Percentiles rank a stretch among this genome's conserved stretches.
Conservation (phyloP, 306 rosid species). For the Betula pendula region DNA sequence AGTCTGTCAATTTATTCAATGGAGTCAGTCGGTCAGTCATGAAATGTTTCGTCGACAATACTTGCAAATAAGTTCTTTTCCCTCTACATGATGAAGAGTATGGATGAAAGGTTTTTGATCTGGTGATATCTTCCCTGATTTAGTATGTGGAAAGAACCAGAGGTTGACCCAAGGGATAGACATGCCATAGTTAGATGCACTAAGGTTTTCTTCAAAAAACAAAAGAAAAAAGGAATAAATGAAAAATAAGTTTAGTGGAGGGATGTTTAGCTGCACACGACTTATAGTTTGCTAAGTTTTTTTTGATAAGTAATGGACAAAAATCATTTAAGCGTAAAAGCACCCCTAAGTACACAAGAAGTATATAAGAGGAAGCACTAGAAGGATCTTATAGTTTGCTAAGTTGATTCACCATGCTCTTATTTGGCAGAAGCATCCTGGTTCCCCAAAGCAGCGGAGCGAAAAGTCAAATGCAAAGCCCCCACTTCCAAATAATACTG, state of each 20-base stretch:
- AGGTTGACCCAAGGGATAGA: not conserved
- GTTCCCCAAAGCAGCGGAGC: conserved; percentile 69
- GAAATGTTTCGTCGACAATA: not conserved
- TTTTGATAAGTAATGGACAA: no score
- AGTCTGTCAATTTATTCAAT: not conserved
- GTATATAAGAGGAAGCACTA: not conserved
- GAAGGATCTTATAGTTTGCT: not conserved
- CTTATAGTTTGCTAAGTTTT: not conserved
- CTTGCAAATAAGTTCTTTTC: not conserved
- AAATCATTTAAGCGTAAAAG: no score
- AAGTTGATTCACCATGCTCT: conserved; percentile 9
- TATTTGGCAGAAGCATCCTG: conserved; percentile 72
- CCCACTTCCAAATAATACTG: conserved; percentile 65
- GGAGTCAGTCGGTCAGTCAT: not conserved
- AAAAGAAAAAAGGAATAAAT: not conserved
- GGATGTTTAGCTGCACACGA: not conserved
- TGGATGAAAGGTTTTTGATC: conserved; percentile 1
- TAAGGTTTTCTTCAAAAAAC: not conserved
- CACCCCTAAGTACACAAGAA: no score
- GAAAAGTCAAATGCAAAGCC: conserved; percentile 75
- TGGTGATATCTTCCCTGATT: not conserved
- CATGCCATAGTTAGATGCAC: not conserved
- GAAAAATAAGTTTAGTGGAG: not conserved
- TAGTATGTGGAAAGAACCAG: not conserved
- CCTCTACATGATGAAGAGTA: not conserved